A percentile compares a stretch with the other conserved stretches of the same genome.
Conservation (phyloP, 139 green algal genomes). For the Edaphochlamys debaryana region DNA sequence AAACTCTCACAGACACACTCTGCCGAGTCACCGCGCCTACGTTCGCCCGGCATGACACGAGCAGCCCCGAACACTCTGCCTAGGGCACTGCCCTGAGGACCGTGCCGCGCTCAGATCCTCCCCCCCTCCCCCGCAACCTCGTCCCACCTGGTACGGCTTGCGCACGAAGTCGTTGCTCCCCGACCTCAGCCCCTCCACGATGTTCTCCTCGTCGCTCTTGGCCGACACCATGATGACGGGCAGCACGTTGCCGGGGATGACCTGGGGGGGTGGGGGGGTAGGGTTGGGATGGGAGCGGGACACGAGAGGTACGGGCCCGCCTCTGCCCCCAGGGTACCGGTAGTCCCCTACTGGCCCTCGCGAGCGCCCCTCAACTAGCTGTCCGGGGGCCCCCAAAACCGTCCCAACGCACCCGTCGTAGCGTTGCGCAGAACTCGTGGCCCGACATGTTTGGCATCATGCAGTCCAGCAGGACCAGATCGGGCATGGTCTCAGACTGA, state of each 20-base stretch:
- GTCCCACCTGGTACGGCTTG: constrained; percentile 71
- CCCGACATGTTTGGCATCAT: constrained; percentile 71
- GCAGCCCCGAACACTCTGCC: too few species aligned
- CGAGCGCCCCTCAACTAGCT: too few species aligned
- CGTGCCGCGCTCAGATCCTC: too few species aligned
- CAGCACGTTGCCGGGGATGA: constrained; percentile 48
- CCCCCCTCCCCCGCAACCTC: too few species aligned
- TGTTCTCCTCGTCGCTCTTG: constrained; percentile 62
- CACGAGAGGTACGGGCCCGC: too few species aligned
- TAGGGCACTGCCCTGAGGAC: too few species aligned
- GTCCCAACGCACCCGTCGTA: constrained; percentile 42
- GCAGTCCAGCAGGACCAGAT: constrained; percentile 72
- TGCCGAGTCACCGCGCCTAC: too few species aligned
- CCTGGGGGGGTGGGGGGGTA: not conserved
- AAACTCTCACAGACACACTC: too few species aligned
- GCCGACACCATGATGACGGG: constrained; percentile 71
- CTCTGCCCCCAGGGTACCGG: too few species aligned
- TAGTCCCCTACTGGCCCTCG: too few species aligned
- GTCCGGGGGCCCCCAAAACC: too few species aligned
- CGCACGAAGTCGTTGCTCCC: constrained; percentile 72
- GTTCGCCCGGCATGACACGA: too few species aligned
- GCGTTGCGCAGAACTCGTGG: constrained; percentile 60
- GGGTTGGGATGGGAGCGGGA: not conserved
- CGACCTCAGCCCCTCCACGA: constrained; percentile 58
- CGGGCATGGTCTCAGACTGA: constrained; percentile 49